Evolutionary conservation across 106 monocot genomes (phyloP), one percentile per base, ranked within the genome.

Genomic region (Dendrobium chrysotoxum): DNA sequence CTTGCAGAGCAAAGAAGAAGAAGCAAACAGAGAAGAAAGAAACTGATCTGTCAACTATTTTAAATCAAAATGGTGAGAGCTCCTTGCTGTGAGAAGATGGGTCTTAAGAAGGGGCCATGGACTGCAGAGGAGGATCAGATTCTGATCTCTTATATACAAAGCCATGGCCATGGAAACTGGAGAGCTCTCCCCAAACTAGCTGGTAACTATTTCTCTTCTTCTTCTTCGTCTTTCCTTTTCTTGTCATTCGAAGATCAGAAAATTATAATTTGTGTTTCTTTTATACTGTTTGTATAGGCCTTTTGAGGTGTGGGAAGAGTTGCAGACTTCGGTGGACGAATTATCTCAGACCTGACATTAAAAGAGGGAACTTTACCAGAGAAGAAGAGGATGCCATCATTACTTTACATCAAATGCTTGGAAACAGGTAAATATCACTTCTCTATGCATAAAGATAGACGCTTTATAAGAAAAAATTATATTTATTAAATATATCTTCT

Each of bases 241-340:
- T 15, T 15, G 2, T 35, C 40, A 40, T 50, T 13, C 50, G 3
- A 13, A 50, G 50, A 74, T 40, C 16, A 31, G 30, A 72, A 72
- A 55, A 23, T 21, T 28, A 8, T 28, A 5, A 26, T 71, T 35
- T 25, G 28, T 13, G 44, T 38, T 17, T 53, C 8, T 9, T 54
- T 26, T 18, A 1, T 0, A 71, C 47, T 40, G n/a, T 46, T 28
- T 67, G 16, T 78, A 45, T 42, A 91, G 91, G 91, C 26, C 82
- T 92, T 10, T 58, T 85, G 89, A 85, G 91, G 65, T 92, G 91
- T 61, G 91, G 91, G 64, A 92, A 92, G 82, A 92, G 91, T 74
- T 92, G 91, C 83, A 85, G 91, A 53, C 82, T 92, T 15, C 53
- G 91, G 30, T 92, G 91, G 91, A 89, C 85, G n/a, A 92, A 92